Evolutionary conservation across 2,329 filamentous ascomycete species (phyloP).

Genomic region (Fusarium continuum): DNA sequence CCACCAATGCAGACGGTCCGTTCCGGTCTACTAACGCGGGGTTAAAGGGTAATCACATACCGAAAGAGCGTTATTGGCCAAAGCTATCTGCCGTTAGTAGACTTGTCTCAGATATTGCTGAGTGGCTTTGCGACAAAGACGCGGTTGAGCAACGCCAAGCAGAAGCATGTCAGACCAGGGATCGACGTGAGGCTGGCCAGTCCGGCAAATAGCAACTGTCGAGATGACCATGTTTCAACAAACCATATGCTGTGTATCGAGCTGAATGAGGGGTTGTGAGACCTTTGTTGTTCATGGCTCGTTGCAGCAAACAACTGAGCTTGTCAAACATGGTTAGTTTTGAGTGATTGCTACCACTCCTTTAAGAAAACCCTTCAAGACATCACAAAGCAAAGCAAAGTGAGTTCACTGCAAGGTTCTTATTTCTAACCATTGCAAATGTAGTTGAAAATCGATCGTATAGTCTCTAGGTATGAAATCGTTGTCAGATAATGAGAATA

Average conservation of each 20-base stretch:
- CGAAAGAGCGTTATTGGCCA: constrained; percentile 3
- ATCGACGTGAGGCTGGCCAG: not conserved
- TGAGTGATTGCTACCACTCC: not conserved
- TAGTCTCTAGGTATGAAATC: too few relatives aligned
- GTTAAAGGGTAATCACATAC: constrained; percentile 1
- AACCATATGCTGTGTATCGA: not conserved
- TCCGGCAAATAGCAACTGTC: constrained; percentile 5
- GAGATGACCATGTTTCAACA: not conserved
- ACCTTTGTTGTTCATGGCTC: not conserved
- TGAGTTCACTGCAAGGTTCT: too few relatives aligned
- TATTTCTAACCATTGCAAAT: not conserved
- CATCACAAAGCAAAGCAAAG: not conserved
- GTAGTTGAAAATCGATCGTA: too few relatives aligned
- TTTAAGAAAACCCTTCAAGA: not conserved
- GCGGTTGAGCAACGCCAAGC: not conserved
- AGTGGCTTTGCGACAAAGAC: constrained; percentile 4
- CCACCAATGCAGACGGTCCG: constrained; percentile 27
- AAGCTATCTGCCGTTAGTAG: constrained; percentile 7
- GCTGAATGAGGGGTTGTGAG: constrained; percentile 26
- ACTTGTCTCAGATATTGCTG: constrained; percentile 23
- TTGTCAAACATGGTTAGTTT: too few relatives aligned
- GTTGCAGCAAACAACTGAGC: not conserved
- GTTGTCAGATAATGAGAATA: too few relatives aligned
- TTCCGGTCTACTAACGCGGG: constrained; percentile 20
- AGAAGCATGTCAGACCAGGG: not conserved